Percentiles rank a stretch among this genome's conserved stretches.
Conservation (phyloP, 208 protist genomes). For the Balamuthia mandrillaris region DNA sequence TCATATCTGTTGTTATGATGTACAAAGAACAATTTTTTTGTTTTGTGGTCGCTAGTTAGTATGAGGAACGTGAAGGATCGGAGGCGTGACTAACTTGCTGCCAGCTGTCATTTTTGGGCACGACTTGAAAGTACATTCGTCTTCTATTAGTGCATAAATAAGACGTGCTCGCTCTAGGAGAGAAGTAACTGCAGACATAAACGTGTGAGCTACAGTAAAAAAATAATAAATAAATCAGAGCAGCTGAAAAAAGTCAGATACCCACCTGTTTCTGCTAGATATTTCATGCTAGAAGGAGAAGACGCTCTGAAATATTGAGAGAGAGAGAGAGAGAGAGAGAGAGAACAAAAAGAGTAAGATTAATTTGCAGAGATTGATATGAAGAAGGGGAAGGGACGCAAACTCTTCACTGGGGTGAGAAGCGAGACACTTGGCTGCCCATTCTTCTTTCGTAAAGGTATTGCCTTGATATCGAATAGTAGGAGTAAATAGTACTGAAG, state of each 20-base stretch:
- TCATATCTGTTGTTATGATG: neutral
- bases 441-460: too few species aligned
- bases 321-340: too few species aligned
- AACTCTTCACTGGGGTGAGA: too few species aligned
- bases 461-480: too few species aligned
- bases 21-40: neutral
- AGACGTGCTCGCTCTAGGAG: neutral
- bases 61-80: too few species aligned
- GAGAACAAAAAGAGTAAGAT: neutral
- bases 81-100: neutral
- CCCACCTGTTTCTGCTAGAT: neutral
- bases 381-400: too few species aligned
- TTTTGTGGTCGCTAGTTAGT: too few species aligned
- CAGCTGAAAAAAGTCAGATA: neutral
- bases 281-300: neutral
- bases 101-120: constrained; percentile 2
- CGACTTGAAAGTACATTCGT: neutral
- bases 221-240: too few species aligned
- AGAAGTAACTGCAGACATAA: neutral
- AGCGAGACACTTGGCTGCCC: too few species aligned
- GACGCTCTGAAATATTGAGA: neutral
- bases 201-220: neutral
- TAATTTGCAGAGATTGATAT: neutral
- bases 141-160: neutral
- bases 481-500: neutral